Evolutionary conservation across 257 asterid species (phyloP), one percentile per base, ranked within the genome.

Genomic region (Plantago elongata): DNA sequence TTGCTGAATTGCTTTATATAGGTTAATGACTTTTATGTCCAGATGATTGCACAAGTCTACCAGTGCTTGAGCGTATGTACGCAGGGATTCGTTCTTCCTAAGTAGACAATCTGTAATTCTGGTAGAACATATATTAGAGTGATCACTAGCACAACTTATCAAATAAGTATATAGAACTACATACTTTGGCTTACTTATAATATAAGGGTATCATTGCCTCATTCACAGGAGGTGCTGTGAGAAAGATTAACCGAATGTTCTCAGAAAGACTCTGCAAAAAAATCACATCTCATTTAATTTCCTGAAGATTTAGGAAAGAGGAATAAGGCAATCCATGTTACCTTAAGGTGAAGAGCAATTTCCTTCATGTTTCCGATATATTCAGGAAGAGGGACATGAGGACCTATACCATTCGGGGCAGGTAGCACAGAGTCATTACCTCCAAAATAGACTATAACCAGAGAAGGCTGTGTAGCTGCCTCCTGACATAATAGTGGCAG

Each of bases 361-460:
- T 70, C 74, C 73, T 67, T 82, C 88, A 82, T 79, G 71, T 75
- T 82, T n/a, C 74, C 75, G 1, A 79, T 44, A 52, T 77, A 82
- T 52, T 82, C 85, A 3, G 62, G 73, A 60, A 82, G 80, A 46
- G 88, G 85, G 14, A 79, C 85, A 64, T 77, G 85, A 42, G 85
- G 69, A 17, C 82, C 80, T 15, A 22, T 60, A 17, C 83, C 88
- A 30, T 67, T 57, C 3, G 83, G 78, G 46, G 79, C 76, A 44
- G 81, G 75, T 1, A 16, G 69, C 34, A 48, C 16, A 11, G 83
- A 72, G 69, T 82, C 88, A 66, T 82, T 82, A 9, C 88, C 85
- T 34, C 85, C 83, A 63, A 77, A 79, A 51, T 82, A 82, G 42
- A 75, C 80, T 49, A 82, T 64, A 27, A 82, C 77, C 13, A 82